phyloP scores from a whole-genome alignment of 2,329 filamentous ascomycete genomes.

The Aspergillus sergii region DNA sequence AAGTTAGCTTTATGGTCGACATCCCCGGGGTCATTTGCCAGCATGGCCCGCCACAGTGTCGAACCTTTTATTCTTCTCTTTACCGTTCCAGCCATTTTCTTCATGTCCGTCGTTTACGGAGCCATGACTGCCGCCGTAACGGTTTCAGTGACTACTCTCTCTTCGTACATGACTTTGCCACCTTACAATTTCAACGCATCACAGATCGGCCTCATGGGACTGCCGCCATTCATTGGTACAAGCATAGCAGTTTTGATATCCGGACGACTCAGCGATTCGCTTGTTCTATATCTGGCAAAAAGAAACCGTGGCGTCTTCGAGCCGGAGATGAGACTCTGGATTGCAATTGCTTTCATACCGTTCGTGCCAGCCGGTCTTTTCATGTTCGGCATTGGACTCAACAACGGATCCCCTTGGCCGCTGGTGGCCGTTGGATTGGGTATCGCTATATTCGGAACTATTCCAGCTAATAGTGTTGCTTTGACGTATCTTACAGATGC shows the following conservation, averaged over 20 bases:
- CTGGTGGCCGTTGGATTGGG: not conserved
- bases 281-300: conserved; percentile 37
- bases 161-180: conserved; percentile 38
- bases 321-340: conserved; percentile 49
- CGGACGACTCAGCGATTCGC: conserved; percentile 42
- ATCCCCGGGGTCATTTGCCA: conserved; percentile 10
- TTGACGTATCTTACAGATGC: not conserved
- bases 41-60: conserved; percentile 28
- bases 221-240: conserved; percentile 45
- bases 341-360: conserved; percentile 26
- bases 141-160: conserved; percentile 40
- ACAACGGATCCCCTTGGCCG: conserved; percentile 23
- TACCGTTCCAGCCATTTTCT: conserved; percentile 54
- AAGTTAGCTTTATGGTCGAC: conserved; percentile 41
- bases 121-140: conserved; percentile 41
- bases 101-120: conserved; percentile 44
- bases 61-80: conserved; percentile 34
- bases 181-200: conserved; percentile 46
- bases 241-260: conserved; percentile 35
- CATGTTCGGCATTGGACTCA: conserved; percentile 40
- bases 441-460: not conserved
- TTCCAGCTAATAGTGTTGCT: not conserved
- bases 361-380: conserved; percentile 32
- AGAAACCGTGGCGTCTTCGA: conserved; percentile 46
- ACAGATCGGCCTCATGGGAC: conserved; percentile 43